Conservation (phyloP, 2,329 filamentous ascomycete species). For the Ophiostoma sp. region DNA sequence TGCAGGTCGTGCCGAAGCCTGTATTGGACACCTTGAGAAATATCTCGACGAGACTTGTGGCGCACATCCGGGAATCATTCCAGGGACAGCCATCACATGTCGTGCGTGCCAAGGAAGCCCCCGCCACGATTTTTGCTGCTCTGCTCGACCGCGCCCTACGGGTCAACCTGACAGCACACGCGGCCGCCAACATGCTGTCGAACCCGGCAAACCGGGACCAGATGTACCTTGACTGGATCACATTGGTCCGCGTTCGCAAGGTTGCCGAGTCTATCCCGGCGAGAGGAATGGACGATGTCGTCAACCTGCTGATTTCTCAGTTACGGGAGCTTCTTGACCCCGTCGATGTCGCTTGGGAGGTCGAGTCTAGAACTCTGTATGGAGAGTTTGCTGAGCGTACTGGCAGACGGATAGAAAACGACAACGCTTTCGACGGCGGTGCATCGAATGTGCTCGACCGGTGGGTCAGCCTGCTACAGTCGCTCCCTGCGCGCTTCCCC, state of each 20-base stretch:
- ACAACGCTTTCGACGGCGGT: constrained; percentile 36
- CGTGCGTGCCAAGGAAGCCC: constrained; percentile 76
- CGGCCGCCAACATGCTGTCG: constrained; percentile 85
- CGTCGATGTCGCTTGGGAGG: constrained; percentile 57
- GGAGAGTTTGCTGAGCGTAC: constrained; percentile 50
- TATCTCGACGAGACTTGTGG: constrained; percentile 74
- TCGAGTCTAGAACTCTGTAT: constrained; percentile 57
- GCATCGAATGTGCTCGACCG: constrained; percentile 68
- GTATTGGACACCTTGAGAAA: constrained; percentile 82
- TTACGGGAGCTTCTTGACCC: constrained; percentile 67
- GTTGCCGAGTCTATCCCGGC: constrained; percentile 59
- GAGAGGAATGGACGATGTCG: constrained; percentile 60
- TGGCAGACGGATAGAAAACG: constrained; percentile 39
- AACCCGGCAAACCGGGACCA: constrained; percentile 84
- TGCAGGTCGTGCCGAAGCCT: constrained; percentile 83
- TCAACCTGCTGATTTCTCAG: constrained; percentile 57
- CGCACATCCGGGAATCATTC: constrained; percentile 79
- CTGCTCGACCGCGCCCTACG: constrained; percentile 80
- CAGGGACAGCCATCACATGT: constrained; percentile 80
- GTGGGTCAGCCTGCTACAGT: constrained; percentile 68
- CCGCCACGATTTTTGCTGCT: constrained; percentile 81
- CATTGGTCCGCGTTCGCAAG: constrained; percentile 57
- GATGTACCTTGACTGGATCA: constrained; percentile 92
- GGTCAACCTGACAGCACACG: constrained; percentile 90
- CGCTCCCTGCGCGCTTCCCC: constrained; percentile 65